Base-by-base conservation (phyloP, 2,329 filamentous ascomycete species). In the Raffaelea deltoideospora region DNA sequence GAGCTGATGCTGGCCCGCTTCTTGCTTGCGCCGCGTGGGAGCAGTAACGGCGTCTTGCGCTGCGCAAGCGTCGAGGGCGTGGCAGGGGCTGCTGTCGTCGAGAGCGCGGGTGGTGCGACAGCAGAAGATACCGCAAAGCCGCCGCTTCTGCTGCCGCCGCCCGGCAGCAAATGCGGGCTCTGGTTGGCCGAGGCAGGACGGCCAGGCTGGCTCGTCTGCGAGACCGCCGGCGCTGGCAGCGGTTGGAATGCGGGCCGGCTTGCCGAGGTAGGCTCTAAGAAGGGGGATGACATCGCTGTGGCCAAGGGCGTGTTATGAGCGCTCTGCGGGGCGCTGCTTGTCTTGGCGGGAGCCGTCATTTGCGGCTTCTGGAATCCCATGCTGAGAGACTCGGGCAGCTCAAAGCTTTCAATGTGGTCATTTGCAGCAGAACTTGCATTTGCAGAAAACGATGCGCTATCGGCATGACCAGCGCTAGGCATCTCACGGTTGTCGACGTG, bases 1-100 rank as follows among this genome's bases (percentile, higher is more conserved):
- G 81, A 83, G 48, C 69, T 72, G 21, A 76, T 64, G 47, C 81
- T 87, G 17, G 67, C 60, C 41, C 84, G 69, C 57, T 87, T 90
- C 50, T 80, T 79, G 42, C 61, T 64, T 4, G 39, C 21, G 19
- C 63, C 62, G 26, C 76, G 67, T 9, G 72, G 64, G 4, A 69
- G 65, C 34, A 72, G 53, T 37, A 68, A 63, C 1, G 71, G 69
- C 8, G 71, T 73, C 47, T 66, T 76, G 19, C 65, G 62, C 3
- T 24, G 28, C 4, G 28, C 63, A 67, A 13, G 54, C 45, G 32
- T 14, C 7, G 41, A 34, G 10, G 36, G 31, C 7, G 29, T 15
- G n/a, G 19, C 10, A 10, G 23, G 27, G 10, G 20, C 21, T 15
- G 37, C 30, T 4, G 41, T 35, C 3, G 42, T 33, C 10, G 29